Evolutionary conservation across 768 basidiomycete species (phyloP), one percentile per base, ranked within the genome.

Genomic region (Mycena galopus): DNA sequence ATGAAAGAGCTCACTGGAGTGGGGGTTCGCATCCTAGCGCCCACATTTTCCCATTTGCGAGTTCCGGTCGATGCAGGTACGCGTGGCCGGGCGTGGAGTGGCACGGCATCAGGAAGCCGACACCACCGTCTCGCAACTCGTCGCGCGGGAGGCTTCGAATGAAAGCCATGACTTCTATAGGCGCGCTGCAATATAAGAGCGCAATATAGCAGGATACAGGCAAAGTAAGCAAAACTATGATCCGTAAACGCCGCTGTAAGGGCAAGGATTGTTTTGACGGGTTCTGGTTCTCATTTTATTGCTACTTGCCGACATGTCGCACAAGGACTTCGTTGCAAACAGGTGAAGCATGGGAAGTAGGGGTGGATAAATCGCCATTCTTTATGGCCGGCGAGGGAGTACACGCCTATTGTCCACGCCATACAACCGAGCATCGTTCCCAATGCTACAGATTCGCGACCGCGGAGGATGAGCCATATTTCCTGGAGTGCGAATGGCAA

Each of bases 301-400:
- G 33, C 30, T 21, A 23, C 56, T 65, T 37, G 69, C 50, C 44
- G 83, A 86, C 3, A 87, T 75, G 66, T 91, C 89, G 39, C 90
- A 85, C 6, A 97, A 82, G 2, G 94, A 90, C 72, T 90, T 90
- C 0, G 95, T 86, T 14, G 94, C 93, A 71, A 98, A 87, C 25
- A 96, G 75, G 75, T 98, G 92, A 47, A 97, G 82, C 33, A 96
- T 81, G 0, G 98, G 97, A 4, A 99, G 85, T 23, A 98, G 80
- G 97, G 96, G 74, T 98, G 97, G 9, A 99, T 84, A 83, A 99
- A 99, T 10, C 98, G 88, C 96, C 96, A 98, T 86, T 99, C 98
- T 77, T 99, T 99, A 84, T 99, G 98, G 1, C 93, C 92, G 2
- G 94, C 87, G 4, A 93, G 72, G 10, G 97, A 98, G 79, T 95